phyloP scores from a whole-genome alignment of 441 rosid species.

The Geranium incanum region DNA sequence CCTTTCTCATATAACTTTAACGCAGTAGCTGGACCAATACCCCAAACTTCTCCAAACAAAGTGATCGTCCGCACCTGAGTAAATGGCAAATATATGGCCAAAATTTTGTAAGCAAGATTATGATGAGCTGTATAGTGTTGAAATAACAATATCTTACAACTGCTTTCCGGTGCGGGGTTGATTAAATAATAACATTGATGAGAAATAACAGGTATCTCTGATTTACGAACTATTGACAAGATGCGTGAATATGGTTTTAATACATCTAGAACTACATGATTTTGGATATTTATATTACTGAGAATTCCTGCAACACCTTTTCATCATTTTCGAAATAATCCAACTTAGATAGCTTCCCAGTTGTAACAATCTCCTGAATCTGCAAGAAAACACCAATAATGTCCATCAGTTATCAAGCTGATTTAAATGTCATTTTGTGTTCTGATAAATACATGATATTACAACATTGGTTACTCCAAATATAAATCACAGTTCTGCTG shows the following conservation, averaged over 20 bases:
- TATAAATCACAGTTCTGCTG: background rate
- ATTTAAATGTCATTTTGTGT: background rate
- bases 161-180: background rate
- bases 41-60: constrained; percentile 94
- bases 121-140: background rate
- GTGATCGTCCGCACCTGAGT: constrained; percentile 69
- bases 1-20: constrained; percentile 88
- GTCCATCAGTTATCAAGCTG: constrained; percentile 10
- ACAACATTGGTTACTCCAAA: background rate
- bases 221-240: background rate
- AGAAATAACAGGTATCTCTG: background rate
- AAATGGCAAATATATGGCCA: constrained; percentile 13
- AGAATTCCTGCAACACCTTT: constrained; percentile 45
- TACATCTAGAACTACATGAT: background rate
- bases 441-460: constrained; percentile 8
- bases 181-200: background rate
- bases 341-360: constrained; percentile 81
- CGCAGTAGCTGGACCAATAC: constrained; percentile 92
- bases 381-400: constrained; percentile 30
- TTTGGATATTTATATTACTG: background rate
- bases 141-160: background rate
- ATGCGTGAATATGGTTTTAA: background rate
- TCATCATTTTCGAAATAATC: constrained; percentile 92
- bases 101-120: constrained; percentile 10
- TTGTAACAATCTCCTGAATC: constrained; percentile 89